phyloP scores from a whole-genome alignment of 441 rosid genomes.

The Mallotus repandus region DNA sequence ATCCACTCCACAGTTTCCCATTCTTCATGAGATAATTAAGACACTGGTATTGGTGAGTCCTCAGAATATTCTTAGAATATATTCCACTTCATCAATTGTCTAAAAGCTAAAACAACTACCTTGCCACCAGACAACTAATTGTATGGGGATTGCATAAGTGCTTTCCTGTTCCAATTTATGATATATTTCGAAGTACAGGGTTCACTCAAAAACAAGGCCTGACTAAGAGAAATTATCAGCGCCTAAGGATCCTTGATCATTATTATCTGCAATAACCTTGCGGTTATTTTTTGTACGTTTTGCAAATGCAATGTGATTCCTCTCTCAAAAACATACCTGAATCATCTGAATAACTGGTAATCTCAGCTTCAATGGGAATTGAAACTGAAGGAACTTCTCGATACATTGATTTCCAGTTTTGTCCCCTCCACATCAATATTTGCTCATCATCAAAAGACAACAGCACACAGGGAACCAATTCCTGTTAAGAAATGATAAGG shows the following conservation, averaged over 20 bases:
- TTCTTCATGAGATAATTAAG: neutral
- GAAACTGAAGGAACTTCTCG: conserved; percentile 34
- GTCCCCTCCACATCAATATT: conserved; percentile 91
- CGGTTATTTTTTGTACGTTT: neutral
- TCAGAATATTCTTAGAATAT: neutral
- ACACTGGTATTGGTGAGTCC: neutral
- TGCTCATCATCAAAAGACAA: conserved; percentile 89
- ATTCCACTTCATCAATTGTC: neutral
- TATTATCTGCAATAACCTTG: neutral
- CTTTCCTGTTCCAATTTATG: neutral
- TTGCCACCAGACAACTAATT: neutral
- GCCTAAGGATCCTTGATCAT: neutral
- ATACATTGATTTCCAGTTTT: conserved; percentile 72
- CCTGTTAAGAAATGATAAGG: conserved; percentile 40
- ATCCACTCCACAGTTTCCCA: neutral
- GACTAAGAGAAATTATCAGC: neutral
- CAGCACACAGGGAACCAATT: conserved; percentile 85
- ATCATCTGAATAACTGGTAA: conserved; percentile 25
- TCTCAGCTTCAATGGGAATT: conserved; percentile 29
- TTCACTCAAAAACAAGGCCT: neutral
- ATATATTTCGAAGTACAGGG: neutral
- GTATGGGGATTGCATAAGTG: conserved; percentile 1
- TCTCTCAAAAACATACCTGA: conserved; percentile 41
- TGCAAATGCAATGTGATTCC: neutral
- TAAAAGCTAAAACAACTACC: conserved; percentile 5